Percentiles rank a stretch among this genome's conserved stretches.
Evolutionary conservation across 2,329 filamentous ascomycete genomes (phyloP).

Genomic region (Calycina marina): DNA sequence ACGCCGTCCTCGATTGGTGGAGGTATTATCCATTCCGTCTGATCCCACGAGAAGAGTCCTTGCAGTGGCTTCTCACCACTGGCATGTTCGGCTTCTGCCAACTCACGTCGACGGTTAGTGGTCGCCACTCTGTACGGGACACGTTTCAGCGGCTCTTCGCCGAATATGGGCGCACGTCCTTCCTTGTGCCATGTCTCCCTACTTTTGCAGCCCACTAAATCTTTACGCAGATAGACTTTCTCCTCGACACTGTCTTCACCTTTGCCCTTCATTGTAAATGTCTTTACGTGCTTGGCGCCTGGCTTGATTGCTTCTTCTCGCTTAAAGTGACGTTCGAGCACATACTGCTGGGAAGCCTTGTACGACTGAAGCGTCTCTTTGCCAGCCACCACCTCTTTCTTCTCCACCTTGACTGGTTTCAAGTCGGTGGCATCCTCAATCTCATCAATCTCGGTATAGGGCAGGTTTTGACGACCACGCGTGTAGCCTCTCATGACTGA

Average conservation of each 20-base stretch:
- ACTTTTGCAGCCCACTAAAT: conserved; percentile 76
- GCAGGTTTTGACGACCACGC: conserved; percentile 32
- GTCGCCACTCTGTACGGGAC: conserved; percentile 90
- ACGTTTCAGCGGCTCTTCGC: conserved; percentile 64
- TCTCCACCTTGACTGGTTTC: conserved; percentile 55
- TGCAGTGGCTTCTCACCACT: conserved; percentile 76
- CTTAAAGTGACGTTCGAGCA: conserved; percentile 72
- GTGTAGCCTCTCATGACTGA: conserved; percentile 62
- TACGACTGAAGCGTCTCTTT: conserved; percentile 78
- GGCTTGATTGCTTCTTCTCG: conserved; percentile 78
- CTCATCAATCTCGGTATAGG: conserved; percentile 59
- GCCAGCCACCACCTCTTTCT: conserved; percentile 58
- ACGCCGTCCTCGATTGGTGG: conserved; percentile 68
- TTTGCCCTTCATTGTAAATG: conserved; percentile 63
- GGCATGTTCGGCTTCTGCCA: conserved; percentile 64
- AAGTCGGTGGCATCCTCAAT: conserved; percentile 68
- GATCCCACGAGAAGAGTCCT: conserved; percentile 66
- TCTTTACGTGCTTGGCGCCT: conserved; percentile 52
- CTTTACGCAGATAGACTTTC: conserved; percentile 64
- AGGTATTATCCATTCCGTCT: conserved; percentile 94
- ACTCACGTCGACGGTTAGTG: conserved; percentile 70
- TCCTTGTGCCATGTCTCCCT: conserved; percentile 98
- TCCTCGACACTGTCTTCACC: conserved; percentile 60
- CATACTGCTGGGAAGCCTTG: conserved; percentile 73
- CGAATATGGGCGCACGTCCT: conserved; percentile 59